Evolutionary conservation across 371 early-diverging fungal species (phyloP).

Genomic region (Mortierella sp.): DNA sequence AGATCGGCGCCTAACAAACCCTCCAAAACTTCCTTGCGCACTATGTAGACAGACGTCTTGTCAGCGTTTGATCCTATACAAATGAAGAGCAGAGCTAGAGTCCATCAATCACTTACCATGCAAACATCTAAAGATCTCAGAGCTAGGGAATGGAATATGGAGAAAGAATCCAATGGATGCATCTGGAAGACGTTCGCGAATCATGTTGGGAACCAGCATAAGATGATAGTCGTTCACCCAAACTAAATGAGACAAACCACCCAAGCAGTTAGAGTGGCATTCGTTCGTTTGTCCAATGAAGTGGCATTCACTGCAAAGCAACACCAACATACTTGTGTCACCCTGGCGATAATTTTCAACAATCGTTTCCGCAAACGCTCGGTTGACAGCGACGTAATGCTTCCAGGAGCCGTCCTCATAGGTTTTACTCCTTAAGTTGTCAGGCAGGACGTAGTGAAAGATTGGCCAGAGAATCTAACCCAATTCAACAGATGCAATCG

Average conservation of each 20-base stretch:
- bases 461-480: constrained; percentile 93
- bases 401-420: constrained; percentile 79
- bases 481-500: neutral
- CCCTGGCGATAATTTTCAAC: constrained; percentile 74
- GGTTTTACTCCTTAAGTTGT: constrained; percentile 65
- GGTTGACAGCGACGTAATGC: constrained; percentile 85
- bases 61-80: neutral
- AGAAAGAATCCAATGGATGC: constrained; percentile 95
- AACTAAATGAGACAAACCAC: constrained; percentile 60
- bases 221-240: constrained; percentile 99
- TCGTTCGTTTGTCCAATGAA: too few species aligned
- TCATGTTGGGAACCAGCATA: constrained; percentile 91
- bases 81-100: too few species aligned
- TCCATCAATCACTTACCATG: constrained; percentile 68
- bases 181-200: constrained; percentile 78
- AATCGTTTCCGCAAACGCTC: constrained; percentile 84
- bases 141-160: constrained; percentile 96
- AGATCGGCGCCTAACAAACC: constrained; percentile 89
- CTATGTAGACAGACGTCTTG: constrained; percentile 33
- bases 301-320: neutral
- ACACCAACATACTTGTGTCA: constrained; percentile 80
- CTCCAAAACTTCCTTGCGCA: constrained; percentile 80
- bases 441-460: constrained; percentile 94
- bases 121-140: constrained; percentile 90
- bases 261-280: neutral